Evolutionary conservation across 768 basidiomycete species (phyloP).

Genomic region (Agaricus blazei): DNA sequence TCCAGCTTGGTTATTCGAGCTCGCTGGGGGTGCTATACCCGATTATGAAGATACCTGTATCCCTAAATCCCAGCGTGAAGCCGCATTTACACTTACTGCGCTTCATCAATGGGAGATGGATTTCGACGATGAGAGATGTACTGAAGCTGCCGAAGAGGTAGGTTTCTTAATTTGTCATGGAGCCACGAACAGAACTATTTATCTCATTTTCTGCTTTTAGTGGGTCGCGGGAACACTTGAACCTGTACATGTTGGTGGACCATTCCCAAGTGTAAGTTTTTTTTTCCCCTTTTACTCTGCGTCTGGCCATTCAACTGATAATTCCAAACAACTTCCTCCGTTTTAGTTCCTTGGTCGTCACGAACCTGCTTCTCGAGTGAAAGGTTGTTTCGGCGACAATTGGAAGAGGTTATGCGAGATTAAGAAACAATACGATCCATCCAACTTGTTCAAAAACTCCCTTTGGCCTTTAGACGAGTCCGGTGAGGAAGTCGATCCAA

Average conservation of each 20-base stretch:
- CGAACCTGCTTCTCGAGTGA: slow-evolving; percentile 57
- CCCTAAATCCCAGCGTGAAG: slow-evolving; percentile 74
- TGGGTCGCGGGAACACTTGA: slow-evolving; percentile 78
- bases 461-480: slow-evolving; percentile 74
- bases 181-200: neutral
- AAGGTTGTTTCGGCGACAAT: slow-evolving; percentile 67
- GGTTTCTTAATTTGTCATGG: slow-evolving; percentile 14
- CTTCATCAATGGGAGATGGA: slow-evolving; percentile 92
- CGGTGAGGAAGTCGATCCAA: slow-evolving; percentile 49
- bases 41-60: slow-evolving; percentile 74
- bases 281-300: slow-evolving; percentile 3
- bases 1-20: slow-evolving; percentile 90
- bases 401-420: slow-evolving; percentile 67
- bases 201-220: slow-evolving; percentile 27
- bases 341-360: slow-evolving; percentile 70
- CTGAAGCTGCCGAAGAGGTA: slow-evolving; percentile 79
- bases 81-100: slow-evolving; percentile 81
- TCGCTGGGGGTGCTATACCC: slow-evolving; percentile 73
- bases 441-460: slow-evolving; percentile 67
- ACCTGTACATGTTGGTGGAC: slow-evolving; percentile 71
- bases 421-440: slow-evolving; percentile 75
- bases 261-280: slow-evolving; percentile 72
- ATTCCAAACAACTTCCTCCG: neutral
- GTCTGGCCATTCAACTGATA: neutral
- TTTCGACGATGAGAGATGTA: slow-evolving; percentile 74